phyloP scores from a whole-genome alignment of 1,139 yeast genomes.

The Taphrina confusa region DNA sequence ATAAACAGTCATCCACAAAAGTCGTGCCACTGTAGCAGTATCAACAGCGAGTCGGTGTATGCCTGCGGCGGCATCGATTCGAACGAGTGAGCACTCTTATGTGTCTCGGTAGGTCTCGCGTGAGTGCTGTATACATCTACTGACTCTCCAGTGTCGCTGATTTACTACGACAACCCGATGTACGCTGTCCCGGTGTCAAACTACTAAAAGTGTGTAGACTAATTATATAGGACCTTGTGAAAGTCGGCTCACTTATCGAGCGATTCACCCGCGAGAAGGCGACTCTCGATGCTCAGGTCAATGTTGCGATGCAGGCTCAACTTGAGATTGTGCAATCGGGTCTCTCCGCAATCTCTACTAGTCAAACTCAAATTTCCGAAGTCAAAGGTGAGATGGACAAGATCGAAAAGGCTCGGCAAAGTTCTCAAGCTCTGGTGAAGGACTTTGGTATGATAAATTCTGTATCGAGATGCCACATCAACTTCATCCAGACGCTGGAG shows the following conservation, averaged over 20 bases:
- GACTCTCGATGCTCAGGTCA: slow-evolving; percentile 69
- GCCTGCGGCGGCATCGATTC: background rate
- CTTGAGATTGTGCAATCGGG: slow-evolving; percentile 55
- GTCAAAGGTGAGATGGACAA: slow-evolving; percentile 44
- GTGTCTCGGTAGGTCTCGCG: slow-evolving; percentile 4
- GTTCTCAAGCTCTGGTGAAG: slow-evolving; percentile 47
- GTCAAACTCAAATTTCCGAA: slow-evolving; percentile 44
- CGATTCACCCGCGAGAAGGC: slow-evolving; percentile 70
- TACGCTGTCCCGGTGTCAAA: slow-evolving; percentile 30
- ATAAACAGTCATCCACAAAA: no score
- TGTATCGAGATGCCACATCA: slow-evolving; percentile 64
- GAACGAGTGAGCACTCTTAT: slow-evolving; percentile 5
- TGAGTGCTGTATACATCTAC: no score
- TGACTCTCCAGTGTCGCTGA: slow-evolving; percentile 37
- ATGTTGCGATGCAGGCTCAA: slow-evolving; percentile 63
- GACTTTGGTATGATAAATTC: slow-evolving; percentile 63
- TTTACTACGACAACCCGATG: slow-evolving; percentile 44
- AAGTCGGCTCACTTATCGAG: slow-evolving; percentile 57
- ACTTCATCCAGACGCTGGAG: slow-evolving; percentile 66
- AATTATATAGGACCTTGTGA: slow-evolving; percentile 54
- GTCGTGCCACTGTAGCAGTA: no score
- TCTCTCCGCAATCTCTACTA: slow-evolving; percentile 44
- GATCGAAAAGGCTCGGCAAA: slow-evolving; percentile 43
- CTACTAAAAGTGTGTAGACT: background rate
- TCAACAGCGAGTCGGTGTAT: no score